A percentile compares a stretch with the other conserved stretches of the same genome.
phyloP scores from a whole-genome alignment of 176 grass and related monocot genomes.

The Hyparrhenia diplandra region DNA sequence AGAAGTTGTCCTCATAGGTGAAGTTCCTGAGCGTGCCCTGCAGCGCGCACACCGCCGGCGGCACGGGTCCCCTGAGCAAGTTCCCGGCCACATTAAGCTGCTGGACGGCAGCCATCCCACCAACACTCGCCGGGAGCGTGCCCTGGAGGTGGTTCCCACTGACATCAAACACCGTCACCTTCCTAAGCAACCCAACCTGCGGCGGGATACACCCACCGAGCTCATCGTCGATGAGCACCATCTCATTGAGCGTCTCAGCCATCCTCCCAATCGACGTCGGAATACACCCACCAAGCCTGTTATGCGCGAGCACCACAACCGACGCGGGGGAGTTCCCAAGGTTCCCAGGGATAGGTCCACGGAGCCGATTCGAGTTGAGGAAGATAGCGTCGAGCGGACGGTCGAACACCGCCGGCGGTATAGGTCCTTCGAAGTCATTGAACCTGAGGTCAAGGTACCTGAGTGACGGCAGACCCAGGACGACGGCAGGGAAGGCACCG shows the following conservation, averaged over 20 bases:
- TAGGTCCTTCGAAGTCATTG: conserved; percentile 46
- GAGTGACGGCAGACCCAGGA: conserved; percentile 26
- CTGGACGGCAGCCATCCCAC: not conserved
- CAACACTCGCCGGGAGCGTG: not conserved
- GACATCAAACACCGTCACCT: conserved; percentile 34
- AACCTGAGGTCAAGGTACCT: conserved; percentile 58
- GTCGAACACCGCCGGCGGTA: conserved; percentile 30
- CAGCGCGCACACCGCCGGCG: conserved; percentile 11
- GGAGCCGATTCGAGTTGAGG: conserved; percentile 41
- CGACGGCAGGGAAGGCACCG: conserved; percentile 26
- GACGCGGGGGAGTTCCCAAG: conserved; percentile 44
- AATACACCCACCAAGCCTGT: conserved; percentile 17
- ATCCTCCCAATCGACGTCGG: conserved; percentile 30
- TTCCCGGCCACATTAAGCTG: conserved; percentile 36
- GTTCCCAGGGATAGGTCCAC: conserved; percentile 24
- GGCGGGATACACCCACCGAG: conserved; percentile 39
- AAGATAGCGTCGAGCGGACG: conserved; percentile 26
- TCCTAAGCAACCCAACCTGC: conserved; percentile 24
- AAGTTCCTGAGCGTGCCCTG: conserved; percentile 40
- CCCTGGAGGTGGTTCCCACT: conserved; percentile 41
- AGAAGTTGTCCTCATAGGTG: conserved; percentile 48
- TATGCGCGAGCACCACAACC: conserved; percentile 47
- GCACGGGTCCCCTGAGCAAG: conserved; percentile 23
- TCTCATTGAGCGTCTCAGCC: conserved; percentile 43
- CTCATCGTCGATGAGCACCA: conserved; percentile 43